A percentile compares a stretch with the other conserved stretches of the same genome.
These are phyloP conservation scores for Stemphylium vesicarium DNA, from an alignment of 2,329 filamentous ascomycete species.

Conservation along the genomic window DNA sequence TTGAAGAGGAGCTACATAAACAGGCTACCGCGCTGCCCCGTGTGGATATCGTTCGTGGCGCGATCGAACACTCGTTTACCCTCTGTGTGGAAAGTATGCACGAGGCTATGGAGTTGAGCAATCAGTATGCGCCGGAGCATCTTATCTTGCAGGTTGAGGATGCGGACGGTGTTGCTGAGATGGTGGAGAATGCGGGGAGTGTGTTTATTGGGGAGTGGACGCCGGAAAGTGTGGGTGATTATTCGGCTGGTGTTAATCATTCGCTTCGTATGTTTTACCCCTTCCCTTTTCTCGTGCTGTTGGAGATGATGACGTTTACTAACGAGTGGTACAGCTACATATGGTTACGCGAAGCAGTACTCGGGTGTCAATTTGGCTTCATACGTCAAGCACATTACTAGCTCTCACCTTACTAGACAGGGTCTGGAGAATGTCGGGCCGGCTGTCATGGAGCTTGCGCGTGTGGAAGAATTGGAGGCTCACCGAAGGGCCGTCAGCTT, in stretches of 20 bases:
- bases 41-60: constrained; percentile 88
- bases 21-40: constrained; percentile 88
- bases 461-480: constrained; percentile 92
- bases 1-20: constrained; percentile 87
- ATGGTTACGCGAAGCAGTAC: constrained; percentile 98
- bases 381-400: constrained; percentile 98
- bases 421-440: constrained; percentile 83
- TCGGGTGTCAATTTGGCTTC: constrained; percentile 95
- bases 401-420: constrained; percentile 84
- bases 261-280: constrained; percentile 77
- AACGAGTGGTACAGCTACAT: constrained; percentile 71
- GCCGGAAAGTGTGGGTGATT: constrained; percentile 96
- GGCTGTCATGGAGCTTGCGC: constrained; percentile 93
- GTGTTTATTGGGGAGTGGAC: constrained; percentile 98
- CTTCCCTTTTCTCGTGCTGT: background rate
- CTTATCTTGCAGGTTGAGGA: constrained; percentile 88
- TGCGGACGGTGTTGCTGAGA: constrained; percentile 73
- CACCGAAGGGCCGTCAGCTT: constrained; percentile 79
- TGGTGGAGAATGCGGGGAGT: constrained; percentile 91
- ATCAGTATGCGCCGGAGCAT: constrained; percentile 95
- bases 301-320: background rate
- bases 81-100: constrained; percentile 77
- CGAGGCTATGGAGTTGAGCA: constrained; percentile 81
- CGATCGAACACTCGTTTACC: constrained; percentile 91
- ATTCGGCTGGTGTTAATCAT: constrained; percentile 97